Evolutionary conservation across 352 stramenopile genomes (phyloP).

Genomic region (Pythium apleroticum): DNA sequence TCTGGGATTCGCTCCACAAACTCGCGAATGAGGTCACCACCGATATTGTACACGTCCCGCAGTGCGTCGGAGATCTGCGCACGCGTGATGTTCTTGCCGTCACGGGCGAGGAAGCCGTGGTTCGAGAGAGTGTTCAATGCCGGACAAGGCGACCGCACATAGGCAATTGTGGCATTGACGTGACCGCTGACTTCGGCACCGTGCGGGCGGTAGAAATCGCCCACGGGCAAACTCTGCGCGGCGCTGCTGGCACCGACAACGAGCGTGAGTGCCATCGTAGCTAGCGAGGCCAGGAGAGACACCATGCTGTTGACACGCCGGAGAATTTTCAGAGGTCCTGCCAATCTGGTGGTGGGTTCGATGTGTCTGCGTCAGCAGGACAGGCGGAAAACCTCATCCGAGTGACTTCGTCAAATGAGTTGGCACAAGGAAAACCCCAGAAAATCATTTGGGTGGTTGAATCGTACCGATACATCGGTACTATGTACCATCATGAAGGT

Average conservation of each 20-base stretch:
- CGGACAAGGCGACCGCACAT: slow-evolving; percentile 23
- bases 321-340: not conserved
- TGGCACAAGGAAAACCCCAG: too few species aligned
- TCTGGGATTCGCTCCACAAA: slow-evolving; percentile 25
- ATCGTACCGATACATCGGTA: not conserved
- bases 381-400: not conserved
- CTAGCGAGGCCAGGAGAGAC: not conserved
- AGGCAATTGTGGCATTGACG: not conserved
- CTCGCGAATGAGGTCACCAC: slow-evolving; percentile 26
- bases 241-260: not conserved
- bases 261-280: not conserved
- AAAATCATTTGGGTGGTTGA: not conserved
- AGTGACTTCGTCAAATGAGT: not conserved
- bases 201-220: not conserved
- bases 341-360: not conserved
- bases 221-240: not conserved
- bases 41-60: slow-evolving; percentile 47
- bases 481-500: not conserved
- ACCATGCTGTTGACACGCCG: not conserved
- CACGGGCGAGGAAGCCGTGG: slow-evolving; percentile 49
- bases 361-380: not conserved
- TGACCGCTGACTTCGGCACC: not conserved
- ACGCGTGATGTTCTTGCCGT: slow-evolving; percentile 42
- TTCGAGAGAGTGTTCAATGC: slow-evolving; percentile 34
- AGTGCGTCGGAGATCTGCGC: slow-evolving; percentile 29